These are phyloP conservation scores for Leptomonas pyrrhocoris DNA, from an alignment of 208 protist genomes.

Conservation along the genomic window DNA sequence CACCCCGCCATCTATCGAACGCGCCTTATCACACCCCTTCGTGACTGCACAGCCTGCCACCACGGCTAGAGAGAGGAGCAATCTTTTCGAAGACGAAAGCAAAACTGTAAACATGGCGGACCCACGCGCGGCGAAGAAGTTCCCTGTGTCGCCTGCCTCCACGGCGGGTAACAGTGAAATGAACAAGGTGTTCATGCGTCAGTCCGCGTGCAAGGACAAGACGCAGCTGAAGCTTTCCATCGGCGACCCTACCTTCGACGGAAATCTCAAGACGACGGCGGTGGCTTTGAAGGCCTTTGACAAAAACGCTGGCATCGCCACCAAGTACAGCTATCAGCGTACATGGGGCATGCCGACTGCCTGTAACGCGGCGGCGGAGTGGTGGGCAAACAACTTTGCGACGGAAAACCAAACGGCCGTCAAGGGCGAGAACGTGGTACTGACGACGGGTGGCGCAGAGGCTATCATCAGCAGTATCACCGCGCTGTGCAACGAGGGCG, in stretches of 20 bases:
- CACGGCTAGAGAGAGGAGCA: too few species aligned
- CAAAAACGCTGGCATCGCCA: slow-evolving; percentile 31
- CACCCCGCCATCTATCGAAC: too few species aligned
- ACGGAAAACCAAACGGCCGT: slow-evolving; percentile 22
- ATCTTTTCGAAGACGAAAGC: too few species aligned
- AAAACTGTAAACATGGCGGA: not conserved
- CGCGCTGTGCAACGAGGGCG: slow-evolving; percentile 75
- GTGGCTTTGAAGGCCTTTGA: slow-evolving; percentile 33
- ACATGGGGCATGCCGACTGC: slow-evolving; percentile 36
- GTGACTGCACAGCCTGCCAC: too few species aligned
- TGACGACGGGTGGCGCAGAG: slow-evolving; percentile 87
- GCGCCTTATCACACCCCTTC: not conserved
- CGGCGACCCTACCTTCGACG: slow-evolving; percentile 69
- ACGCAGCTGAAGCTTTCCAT: slow-evolving; percentile 47
- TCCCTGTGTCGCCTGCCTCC: slow-evolving; percentile 15
- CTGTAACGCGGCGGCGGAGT: slow-evolving; percentile 57
- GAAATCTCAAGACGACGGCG: slow-evolving; percentile 60
- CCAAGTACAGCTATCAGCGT: slow-evolving; percentile 61
- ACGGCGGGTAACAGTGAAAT: slow-evolving; percentile 30
- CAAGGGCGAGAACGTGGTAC: slow-evolving; percentile 49
- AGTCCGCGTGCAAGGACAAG: slow-evolving; percentile 41
- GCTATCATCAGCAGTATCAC: slow-evolving; percentile 86
- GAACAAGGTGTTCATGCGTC: slow-evolving; percentile 39
- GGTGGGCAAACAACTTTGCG: slow-evolving; percentile 34
- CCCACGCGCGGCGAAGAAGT: slow-evolving; percentile 7